Percentiles rank a stretch among this genome's conserved stretches.
These are phyloP conservation scores for Phytophthora brassicae DNA, from an alignment of 352 stramenopile genomes.

Conservation along the genomic window DNA sequence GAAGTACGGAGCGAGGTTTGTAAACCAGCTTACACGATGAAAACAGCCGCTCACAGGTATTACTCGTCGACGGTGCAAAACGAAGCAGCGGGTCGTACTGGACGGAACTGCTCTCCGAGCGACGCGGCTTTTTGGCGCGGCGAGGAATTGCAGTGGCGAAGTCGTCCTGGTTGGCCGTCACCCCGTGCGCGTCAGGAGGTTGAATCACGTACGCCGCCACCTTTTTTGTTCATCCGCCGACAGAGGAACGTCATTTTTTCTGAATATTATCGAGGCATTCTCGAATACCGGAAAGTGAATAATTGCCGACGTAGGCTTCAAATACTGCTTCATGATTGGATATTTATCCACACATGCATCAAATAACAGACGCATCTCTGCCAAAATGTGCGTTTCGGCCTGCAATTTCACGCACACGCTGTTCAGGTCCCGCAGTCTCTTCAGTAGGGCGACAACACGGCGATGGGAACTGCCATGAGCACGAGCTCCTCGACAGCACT, in stretches of 20 bases:
- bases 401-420: not conserved
- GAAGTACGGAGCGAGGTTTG: not conserved
- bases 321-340: not conserved
- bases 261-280: too few species aligned
- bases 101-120: too few species aligned
- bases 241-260: too few species aligned
- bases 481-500: not conserved
- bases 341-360: not conserved
- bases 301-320: not conserved
- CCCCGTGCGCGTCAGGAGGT: too few species aligned
- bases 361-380: not conserved
- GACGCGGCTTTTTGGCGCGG: too few species aligned
- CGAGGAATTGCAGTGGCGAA: too few species aligned
- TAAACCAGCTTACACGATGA: not conserved
- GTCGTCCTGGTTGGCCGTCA: too few species aligned
- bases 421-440: not conserved
- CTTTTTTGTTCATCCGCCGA: too few species aligned
- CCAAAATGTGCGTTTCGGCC: not conserved
- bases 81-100: too few species aligned
- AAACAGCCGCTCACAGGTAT: not conserved
- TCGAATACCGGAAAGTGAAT: not conserved
- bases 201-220: too few species aligned
- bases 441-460: not conserved
- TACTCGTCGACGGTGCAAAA: constrained; percentile 6
- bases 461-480: too few species aligned